A percentile compares a stretch with the other conserved stretches of the same genome.
Conservation (phyloP, 352 stramenopile genomes). For the Phytopythium sindhum region DNA sequence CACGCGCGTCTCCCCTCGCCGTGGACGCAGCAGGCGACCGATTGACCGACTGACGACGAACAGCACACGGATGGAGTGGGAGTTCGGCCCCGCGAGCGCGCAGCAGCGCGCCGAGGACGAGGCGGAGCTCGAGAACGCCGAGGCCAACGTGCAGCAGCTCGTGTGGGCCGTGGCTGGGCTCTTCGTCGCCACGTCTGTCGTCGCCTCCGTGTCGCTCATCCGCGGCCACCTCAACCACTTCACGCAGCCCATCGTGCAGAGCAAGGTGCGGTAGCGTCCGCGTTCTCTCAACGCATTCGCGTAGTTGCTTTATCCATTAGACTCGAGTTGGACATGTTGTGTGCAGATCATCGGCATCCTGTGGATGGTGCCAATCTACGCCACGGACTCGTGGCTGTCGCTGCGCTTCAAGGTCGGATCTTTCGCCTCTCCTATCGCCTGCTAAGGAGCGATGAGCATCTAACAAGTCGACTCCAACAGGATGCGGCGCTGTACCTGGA, state of each 20-base stretch:
- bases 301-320: constrained; percentile 3
- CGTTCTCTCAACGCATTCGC: constrained; percentile 7
- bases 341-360: constrained; percentile 95
- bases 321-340: too few relatives aligned
- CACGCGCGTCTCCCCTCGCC: background rate
- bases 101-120: constrained; percentile 7
- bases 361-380: constrained; percentile 99
- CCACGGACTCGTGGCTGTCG: constrained; percentile 95
- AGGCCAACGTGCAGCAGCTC: constrained; percentile 59
- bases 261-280: constrained; percentile 71
- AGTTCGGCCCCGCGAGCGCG: constrained; percentile 2
- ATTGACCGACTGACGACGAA: background rate
- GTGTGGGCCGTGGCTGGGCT: constrained; percentile 87
- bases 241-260: constrained; percentile 91
- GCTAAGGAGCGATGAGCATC: background rate
- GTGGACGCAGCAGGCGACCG: background rate
- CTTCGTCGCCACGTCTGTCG: constrained; percentile 85
- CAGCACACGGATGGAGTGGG: constrained; percentile 6
- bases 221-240: constrained; percentile 90
- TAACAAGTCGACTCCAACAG: constrained; percentile 5
- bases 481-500: constrained; percentile 89
- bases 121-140: constrained; percentile 18
- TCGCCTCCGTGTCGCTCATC: constrained; percentile 91
- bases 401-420: constrained; percentile 91
- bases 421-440: background rate